Evolutionary conservation across 768 basidiomycete species (phyloP).

Genomic region (Phaeotremella skinneri): DNA sequence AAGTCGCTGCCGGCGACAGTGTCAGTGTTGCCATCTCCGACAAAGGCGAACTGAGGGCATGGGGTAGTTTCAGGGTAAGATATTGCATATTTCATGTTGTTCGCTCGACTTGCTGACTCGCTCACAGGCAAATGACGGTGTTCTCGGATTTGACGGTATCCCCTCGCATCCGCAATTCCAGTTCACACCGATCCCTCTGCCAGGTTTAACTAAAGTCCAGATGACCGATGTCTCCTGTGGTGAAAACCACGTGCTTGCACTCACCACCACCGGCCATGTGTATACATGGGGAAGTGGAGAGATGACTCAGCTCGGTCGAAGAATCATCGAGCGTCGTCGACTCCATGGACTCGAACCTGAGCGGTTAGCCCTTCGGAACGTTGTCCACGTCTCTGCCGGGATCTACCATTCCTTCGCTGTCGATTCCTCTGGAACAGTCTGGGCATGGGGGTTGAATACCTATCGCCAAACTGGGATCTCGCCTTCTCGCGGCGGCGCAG

Average conservation of each 20-base stretch:
- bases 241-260: constrained; percentile 81
- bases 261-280: constrained; percentile 82
- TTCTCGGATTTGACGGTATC: constrained; percentile 49
- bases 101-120: constrained; percentile 10
- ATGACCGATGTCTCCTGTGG: constrained; percentile 75
- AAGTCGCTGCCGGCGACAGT: constrained; percentile 79
- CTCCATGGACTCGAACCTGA: constrained; percentile 86
- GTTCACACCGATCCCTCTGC: constrained; percentile 53
- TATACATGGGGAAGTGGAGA: constrained; percentile 90
- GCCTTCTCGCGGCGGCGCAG: constrained; percentile 33
- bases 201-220: constrained; percentile 51
- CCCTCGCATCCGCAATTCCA: constrained; percentile 44
- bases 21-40: constrained; percentile 79
- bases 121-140: constrained; percentile 50
- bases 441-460: constrained; percentile 93
- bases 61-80: constrained; percentile 83
- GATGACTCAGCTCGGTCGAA: constrained; percentile 85
- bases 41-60: constrained; percentile 77
- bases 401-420: constrained; percentile 87
- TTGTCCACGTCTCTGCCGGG: constrained; percentile 73
- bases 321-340: constrained; percentile 81
- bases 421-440: constrained; percentile 75
- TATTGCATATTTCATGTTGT: not conserved
- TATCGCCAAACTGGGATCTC: constrained; percentile 68
- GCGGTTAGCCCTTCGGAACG: constrained; percentile 73